Evolutionary conservation across 495 filamentous ascomycete species (phyloP).

Genomic region (Lasiosphaeria ovina): DNA sequence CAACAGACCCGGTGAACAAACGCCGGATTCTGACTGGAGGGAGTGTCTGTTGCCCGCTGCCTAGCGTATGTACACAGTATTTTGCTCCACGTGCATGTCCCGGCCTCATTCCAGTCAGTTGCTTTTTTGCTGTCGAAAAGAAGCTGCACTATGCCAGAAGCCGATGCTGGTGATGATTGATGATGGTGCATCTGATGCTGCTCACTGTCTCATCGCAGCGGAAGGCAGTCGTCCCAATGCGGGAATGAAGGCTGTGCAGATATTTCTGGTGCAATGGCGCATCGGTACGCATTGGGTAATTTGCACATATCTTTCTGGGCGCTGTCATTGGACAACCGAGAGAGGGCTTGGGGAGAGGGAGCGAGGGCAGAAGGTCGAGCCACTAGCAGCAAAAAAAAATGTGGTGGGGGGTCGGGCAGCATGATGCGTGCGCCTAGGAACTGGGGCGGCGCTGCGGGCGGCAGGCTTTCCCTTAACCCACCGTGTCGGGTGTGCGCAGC

Average conservation of each 20-base stretch:
- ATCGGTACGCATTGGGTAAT: constrained; percentile 10
- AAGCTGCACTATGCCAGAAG: too few relatives aligned
- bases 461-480: constrained; percentile 20
- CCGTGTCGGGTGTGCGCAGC: constrained; percentile 29
- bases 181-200: background rate
- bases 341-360: background rate
- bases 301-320: constrained; percentile 14
- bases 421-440: constrained; percentile 10
- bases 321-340: constrained; percentile 23
- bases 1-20: too few relatives aligned
- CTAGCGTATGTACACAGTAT: too few relatives aligned
- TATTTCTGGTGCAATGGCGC: constrained; percentile 24
- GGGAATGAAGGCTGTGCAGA: constrained; percentile 32
- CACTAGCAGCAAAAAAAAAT: constrained; percentile 12
- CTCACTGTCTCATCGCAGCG: constrained; percentile 4
- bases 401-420: background rate
- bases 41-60: too few relatives aligned
- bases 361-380: constrained; percentile 12
- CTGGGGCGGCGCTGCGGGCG: constrained; percentile 15
- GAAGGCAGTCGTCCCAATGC: constrained; percentile 21
- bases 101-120: too few relatives aligned
- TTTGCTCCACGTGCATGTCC: too few relatives aligned
- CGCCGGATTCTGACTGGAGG: too few relatives aligned
- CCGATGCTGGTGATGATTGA: background rate
- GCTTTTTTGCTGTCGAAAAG: too few relatives aligned